A percentile compares a stretch with the other conserved stretches of the same genome.
These are phyloP conservation scores for Mycosarcoma maydis DNA, from an alignment of 1,284 basidiomycete genomes.

Conservation along the genomic window DNA sequence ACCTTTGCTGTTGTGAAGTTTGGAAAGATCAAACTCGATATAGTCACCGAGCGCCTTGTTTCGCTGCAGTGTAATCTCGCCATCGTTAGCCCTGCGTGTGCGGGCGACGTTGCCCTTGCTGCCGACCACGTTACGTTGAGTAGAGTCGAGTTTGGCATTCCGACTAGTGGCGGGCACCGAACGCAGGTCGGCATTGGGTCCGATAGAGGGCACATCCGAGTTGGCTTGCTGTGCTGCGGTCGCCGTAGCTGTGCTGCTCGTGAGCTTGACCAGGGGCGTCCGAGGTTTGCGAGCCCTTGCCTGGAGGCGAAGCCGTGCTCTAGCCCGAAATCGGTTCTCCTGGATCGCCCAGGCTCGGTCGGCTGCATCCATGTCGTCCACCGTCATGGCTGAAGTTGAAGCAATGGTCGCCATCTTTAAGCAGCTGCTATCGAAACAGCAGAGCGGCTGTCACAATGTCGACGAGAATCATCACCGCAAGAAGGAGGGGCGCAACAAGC, in stretches of 20 bases:
- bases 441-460: no score
- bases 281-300: slow-evolving; percentile 29
- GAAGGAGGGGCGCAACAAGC: neutral
- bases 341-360: slow-evolving; percentile 43
- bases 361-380: slow-evolving; percentile 31
- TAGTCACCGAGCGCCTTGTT: slow-evolving; percentile 64
- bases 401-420: slow-evolving; percentile 22
- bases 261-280: slow-evolving; percentile 6
- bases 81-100: slow-evolving; percentile 27
- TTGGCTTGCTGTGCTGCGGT: slow-evolving; percentile 3
- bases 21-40: slow-evolving; percentile 65
- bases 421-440: neutral
- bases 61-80: slow-evolving; percentile 50
- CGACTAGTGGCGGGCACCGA: slow-evolving; percentile 43
- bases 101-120: slow-evolving; percentile 34
- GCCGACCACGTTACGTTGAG: slow-evolving; percentile 31
- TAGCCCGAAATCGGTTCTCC: slow-evolving; percentile 37
- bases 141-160: slow-evolving; percentile 43
- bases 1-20: slow-evolving; percentile 64
- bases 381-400: slow-evolving; percentile 10
- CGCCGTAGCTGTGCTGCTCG: neutral
- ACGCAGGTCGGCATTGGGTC: slow-evolving; percentile 46
- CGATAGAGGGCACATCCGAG: slow-evolving; percentile 24
- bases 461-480: neutral
- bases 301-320: slow-evolving; percentile 32